Conservation (phyloP, 768 basidiomycete species). For the Russula compacta region DNA sequence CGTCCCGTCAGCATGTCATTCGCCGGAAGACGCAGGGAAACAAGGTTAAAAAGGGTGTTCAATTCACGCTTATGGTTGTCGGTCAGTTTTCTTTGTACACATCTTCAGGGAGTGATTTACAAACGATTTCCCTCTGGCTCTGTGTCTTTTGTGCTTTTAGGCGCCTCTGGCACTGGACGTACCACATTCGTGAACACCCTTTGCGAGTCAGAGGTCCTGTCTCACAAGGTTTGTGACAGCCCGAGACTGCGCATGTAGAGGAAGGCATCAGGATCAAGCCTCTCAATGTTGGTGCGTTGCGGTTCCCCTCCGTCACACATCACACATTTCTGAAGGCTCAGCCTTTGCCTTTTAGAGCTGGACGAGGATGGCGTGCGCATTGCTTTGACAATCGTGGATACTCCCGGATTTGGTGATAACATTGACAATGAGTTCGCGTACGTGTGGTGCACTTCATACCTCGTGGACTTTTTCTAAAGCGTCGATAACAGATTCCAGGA, state of each 20-base stretch:
- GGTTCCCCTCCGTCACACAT: background rate
- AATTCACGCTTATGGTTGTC: conserved; percentile 97
- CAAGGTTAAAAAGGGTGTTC: conserved; percentile 98
- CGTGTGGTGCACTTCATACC: conserved; percentile 28
- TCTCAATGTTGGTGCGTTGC: conserved; percentile 73
- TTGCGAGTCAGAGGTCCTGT: conserved; percentile 87
- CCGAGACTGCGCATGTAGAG: conserved; percentile 88
- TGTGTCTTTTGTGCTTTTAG: conserved; percentile 32
- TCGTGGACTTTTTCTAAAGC: background rate
- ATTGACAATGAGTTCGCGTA: conserved; percentile 99
- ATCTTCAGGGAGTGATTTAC: conserved; percentile 1
- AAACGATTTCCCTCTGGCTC: conserved; percentile 1
- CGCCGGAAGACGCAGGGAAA: conserved; percentile 81
- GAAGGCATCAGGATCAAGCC: conserved; percentile 94
- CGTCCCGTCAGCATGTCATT: conserved; percentile 52
- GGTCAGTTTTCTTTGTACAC: conserved; percentile 46
- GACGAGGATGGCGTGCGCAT: conserved; percentile 99
- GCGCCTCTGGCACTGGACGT: conserved; percentile 93
- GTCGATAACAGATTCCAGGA: conserved; percentile 71
- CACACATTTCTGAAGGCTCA: background rate
- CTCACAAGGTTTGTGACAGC: conserved; percentile 81
- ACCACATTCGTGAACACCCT: conserved; percentile 99
- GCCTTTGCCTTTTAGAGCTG: conserved; percentile 51
- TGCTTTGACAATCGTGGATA: conserved; percentile 96
- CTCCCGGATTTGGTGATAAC: conserved; percentile 97